These are phyloP conservation scores for Ophiostoma ips DNA, from an alignment of 2,329 filamentous ascomycete species.

Conservation along the genomic window DNA sequence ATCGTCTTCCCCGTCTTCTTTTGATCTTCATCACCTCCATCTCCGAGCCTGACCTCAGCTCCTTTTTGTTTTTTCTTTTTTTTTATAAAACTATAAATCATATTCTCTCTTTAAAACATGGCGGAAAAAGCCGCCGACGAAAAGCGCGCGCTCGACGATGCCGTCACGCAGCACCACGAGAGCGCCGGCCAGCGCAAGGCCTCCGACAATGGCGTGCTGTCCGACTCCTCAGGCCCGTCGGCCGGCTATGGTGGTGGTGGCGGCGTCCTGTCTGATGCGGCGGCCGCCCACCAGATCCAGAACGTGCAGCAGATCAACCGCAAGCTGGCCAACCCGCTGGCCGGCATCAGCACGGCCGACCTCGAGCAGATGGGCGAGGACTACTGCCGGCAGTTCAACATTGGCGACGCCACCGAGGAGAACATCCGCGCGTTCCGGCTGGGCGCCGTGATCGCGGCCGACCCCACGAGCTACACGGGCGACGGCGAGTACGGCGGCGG, in stretches of 20 bases:
- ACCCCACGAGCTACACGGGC: conserved; percentile 34
- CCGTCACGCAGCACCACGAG: neutral
- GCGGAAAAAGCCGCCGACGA: neutral
- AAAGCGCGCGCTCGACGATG: neutral
- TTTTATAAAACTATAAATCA: too few relatives aligned
- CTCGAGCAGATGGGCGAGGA: conserved; percentile 42
- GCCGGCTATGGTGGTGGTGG: too few relatives aligned
- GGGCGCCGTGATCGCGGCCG: conserved; percentile 43
- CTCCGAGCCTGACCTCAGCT: neutral
- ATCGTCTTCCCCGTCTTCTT: neutral
- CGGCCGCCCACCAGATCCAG: neutral
- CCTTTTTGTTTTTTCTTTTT: neutral
- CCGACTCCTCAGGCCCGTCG: neutral
- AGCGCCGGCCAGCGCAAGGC: neutral
- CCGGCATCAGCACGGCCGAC: conserved; percentile 27
- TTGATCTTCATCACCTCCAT: neutral
- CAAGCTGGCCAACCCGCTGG: conserved; percentile 28
- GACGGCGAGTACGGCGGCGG: conserved; percentile 1
- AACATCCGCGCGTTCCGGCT: conserved; percentile 40
- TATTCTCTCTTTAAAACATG: too few relatives aligned
- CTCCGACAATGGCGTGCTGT: neutral
- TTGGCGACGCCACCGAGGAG: conserved; percentile 32
- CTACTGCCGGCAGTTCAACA: conserved; percentile 36
- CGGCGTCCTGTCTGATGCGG: neutral
- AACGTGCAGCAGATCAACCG: neutral